phyloP scores from a whole-genome alignment of 31 red algal genomes.

The Porphyra umbilicalis region DNA sequence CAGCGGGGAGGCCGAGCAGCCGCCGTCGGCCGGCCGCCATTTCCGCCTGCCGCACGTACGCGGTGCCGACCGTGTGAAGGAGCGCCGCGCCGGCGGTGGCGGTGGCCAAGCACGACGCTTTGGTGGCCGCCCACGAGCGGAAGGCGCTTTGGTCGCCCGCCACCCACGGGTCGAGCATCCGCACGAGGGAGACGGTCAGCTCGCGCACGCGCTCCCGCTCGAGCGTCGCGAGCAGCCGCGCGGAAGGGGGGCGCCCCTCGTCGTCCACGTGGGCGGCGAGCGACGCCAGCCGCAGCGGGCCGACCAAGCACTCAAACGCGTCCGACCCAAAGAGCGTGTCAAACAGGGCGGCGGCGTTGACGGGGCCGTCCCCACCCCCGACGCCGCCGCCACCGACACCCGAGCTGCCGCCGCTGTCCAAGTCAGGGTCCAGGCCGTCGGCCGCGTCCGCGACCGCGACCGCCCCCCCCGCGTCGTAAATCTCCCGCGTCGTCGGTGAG shows the following conservation, averaged over 20 bases:
- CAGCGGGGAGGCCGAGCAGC: slow-evolving; percentile 48
- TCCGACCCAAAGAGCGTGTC: slow-evolving; percentile 84
- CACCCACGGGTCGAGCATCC: slow-evolving; percentile 59
- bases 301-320: slow-evolving; percentile 81
- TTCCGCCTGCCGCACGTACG: slow-evolving; percentile 62
- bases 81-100: slow-evolving; percentile 59
- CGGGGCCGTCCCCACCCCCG: slow-evolving; percentile 11
- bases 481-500: slow-evolving; percentile 27
- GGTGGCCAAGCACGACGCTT: slow-evolving; percentile 49
- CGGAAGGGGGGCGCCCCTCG: slow-evolving; percentile 64
- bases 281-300: slow-evolving; percentile 63
- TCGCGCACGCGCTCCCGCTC: slow-evolving; percentile 51
- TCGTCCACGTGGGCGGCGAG: slow-evolving; percentile 65
- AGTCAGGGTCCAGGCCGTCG: slow-evolving; percentile 37
- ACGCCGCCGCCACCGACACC: background rate
- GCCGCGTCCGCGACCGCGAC: background rate
- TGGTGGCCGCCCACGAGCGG: slow-evolving; percentile 63
- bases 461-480: slow-evolving; percentile 50
- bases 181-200: slow-evolving; percentile 44
- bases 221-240: slow-evolving; percentile 43
- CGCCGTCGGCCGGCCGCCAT: slow-evolving; percentile 46
- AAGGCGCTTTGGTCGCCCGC: slow-evolving; percentile 70
- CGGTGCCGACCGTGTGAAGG: slow-evolving; percentile 56
- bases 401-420: background rate
- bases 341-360: slow-evolving; percentile 65